A percentile compares a stretch with the other conserved stretches of the same genome.
phyloP scores from a whole-genome alignment of 257 asterid genomes.

The Solanum etuberosum region DNA sequence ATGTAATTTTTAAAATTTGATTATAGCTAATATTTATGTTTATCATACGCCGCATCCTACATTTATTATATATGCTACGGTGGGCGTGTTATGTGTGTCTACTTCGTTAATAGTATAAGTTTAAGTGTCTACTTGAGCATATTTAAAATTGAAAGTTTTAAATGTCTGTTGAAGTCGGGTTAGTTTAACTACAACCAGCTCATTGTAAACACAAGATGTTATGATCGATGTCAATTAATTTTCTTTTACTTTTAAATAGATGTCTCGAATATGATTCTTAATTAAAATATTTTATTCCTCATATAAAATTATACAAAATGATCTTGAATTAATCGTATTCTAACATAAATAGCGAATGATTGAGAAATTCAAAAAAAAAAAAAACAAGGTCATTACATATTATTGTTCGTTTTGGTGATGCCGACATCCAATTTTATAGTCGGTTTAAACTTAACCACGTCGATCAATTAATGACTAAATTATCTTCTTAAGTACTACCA shows the following conservation, averaged over 20 bases:
- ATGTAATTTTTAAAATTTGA: too few species aligned
- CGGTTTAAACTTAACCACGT: background rate
- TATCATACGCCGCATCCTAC: too few species aligned
- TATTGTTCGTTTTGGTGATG: background rate
- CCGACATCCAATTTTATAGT: background rate
- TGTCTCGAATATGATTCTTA: background rate
- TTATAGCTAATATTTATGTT: background rate
- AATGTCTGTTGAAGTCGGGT: background rate
- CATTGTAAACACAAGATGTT: background rate
- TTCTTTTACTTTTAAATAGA: background rate
- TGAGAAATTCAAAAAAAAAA: background rate
- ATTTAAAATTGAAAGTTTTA: too few species aligned
- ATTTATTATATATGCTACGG: fast-evolving
- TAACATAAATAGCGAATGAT: background rate
- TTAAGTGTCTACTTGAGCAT: too few species aligned
- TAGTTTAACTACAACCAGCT: background rate
- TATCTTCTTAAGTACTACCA: background rate
- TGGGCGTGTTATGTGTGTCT: too few species aligned
- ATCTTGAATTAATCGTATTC: background rate
- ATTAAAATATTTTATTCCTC: background rate
- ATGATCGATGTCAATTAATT: background rate
- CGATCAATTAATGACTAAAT: background rate
- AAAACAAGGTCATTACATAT: background rate
- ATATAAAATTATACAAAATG: background rate
- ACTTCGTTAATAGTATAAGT: too few species aligned